Percentiles rank a stretch among this genome's conserved stretches.
These are phyloP conservation scores for Pseudofabraea citricarpa DNA, from an alignment of 2,329 filamentous ascomycete species.

Conservation along the genomic window DNA sequence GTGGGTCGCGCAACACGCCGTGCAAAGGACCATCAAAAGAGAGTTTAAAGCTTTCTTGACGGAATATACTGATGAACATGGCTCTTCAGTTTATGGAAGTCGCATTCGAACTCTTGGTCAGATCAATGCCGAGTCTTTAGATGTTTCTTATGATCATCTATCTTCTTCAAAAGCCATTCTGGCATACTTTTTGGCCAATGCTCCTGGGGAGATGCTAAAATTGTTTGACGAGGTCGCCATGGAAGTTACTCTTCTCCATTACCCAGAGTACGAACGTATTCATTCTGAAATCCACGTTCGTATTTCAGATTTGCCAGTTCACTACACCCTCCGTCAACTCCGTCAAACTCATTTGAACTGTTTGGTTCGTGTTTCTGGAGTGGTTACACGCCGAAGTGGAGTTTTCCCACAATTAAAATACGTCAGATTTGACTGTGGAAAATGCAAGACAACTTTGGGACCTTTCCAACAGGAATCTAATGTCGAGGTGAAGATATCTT, in stretches of 20 bases:
- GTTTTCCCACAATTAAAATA: constrained; percentile 98
- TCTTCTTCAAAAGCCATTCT: constrained; percentile 87
- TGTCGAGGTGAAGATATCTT: constrained; percentile 91
- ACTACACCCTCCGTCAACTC: constrained; percentile 91
- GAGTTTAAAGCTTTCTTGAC: constrained; percentile 98
- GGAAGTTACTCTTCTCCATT: constrained; percentile 92
- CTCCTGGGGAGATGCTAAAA: constrained; percentile 89
- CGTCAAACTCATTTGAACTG: constrained; percentile 96
- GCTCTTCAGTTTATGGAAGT: constrained; percentile 89
- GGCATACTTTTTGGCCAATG: constrained; percentile 93
- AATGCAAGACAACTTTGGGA: constrained; percentile 86
- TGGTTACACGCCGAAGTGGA: constrained; percentile 88
- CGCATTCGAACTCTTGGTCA: constrained; percentile 95
- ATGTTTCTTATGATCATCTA: constrained; percentile 93
- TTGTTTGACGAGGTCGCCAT: constrained; percentile 96
- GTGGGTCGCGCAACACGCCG: constrained; percentile 86
- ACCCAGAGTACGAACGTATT: constrained; percentile 95
- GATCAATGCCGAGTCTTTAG: constrained; percentile 90
- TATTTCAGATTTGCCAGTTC: constrained; percentile 89
- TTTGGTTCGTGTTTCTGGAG: constrained; percentile 86
- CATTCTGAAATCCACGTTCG: constrained; percentile 97
- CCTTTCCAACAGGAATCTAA: constrained; percentile 98
- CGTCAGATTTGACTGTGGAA: constrained; percentile 95
- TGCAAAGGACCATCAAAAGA: constrained; percentile 87
- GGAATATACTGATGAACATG: constrained; percentile 86